Evolutionary conservation across 257 asterid genomes (phyloP).

Genomic region (Cinchona pubescens): DNA sequence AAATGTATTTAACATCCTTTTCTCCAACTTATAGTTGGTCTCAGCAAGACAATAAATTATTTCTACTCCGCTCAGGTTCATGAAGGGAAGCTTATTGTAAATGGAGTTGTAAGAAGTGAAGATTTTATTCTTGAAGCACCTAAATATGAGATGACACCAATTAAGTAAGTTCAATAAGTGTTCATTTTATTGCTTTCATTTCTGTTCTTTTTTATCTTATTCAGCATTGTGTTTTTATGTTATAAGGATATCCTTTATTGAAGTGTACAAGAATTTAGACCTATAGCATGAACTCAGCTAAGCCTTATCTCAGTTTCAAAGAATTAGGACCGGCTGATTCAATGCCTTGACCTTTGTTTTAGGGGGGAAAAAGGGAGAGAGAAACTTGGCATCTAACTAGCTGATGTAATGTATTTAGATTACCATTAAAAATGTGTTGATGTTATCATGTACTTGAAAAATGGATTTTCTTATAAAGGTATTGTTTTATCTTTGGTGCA

Average conservation of each 20-base stretch:
- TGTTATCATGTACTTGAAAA: not conserved
- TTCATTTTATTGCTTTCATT: not conserved
- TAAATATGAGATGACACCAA: constrained; percentile 74
- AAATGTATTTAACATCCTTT: not conserved
- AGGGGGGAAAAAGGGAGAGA: not conserved
- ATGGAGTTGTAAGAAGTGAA: constrained; percentile 74
- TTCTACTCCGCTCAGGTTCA: constrained; percentile 52
- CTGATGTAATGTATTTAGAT: not conserved
- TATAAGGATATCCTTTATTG: not conserved
- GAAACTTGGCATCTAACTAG: not conserved
- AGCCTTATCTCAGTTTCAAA: not conserved
- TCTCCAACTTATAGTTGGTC: not conserved
- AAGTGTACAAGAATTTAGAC: not conserved
- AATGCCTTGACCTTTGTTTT: not conserved
- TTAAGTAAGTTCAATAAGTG: constrained; percentile 45
- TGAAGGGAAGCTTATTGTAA: constrained; percentile 81
- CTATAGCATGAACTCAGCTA: not conserved
- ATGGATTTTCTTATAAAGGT: constrained; percentile 6
- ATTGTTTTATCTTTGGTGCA: constrained; percentile 33
- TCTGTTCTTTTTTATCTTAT: not conserved
- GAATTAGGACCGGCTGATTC: not conserved
- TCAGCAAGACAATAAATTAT: not conserved
- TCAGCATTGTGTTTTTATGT: not conserved
- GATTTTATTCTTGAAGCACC: constrained; percentile 74
- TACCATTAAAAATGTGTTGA: not conserved